Evolutionary conservation across 768 basidiomycete species (phyloP).

Genomic region (Clathrus columnatus): DNA sequence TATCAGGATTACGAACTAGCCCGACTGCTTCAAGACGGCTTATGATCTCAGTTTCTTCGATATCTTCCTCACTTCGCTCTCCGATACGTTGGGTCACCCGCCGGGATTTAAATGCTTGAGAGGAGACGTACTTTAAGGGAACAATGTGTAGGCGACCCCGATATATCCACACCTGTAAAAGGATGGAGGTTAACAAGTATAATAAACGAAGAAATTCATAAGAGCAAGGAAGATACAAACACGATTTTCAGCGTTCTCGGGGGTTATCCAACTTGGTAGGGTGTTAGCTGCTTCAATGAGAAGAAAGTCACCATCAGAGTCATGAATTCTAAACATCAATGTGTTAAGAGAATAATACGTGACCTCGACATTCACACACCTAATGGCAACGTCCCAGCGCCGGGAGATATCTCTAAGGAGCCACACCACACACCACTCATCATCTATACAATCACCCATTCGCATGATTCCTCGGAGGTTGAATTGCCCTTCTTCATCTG

Average conservation of each 20-base stretch:
- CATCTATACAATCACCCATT: conserved; percentile 94
- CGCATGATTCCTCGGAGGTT: conserved; percentile 59
- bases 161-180: conserved; percentile 83
- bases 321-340: conserved; percentile 46
- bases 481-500: conserved; percentile 30
- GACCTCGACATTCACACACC: conserved; percentile 37
- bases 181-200: conserved; percentile 15
- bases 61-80: conserved; percentile 36
- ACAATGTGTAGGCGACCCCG: conserved; percentile 77
- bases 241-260: conserved; percentile 86
- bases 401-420: conserved; percentile 67
- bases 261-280: conserved; percentile 85
- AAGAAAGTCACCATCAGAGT: conserved; percentile 93
- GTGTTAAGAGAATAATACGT: conserved; percentile 7
- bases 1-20: conserved; percentile 44
- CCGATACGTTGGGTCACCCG: conserved; percentile 36
- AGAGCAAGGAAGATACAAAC: conserved; percentile 41
- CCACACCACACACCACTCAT: conserved; percentile 96
- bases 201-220: conserved; percentile 8
- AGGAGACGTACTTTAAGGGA: conserved; percentile 68
- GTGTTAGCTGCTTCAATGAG: conserved; percentile 92
- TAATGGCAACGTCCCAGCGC: conserved; percentile 73
- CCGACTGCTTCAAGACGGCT: conserved; percentile 52
- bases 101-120: conserved; percentile 44
- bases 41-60: conserved; percentile 39